Evolutionary conservation across 768 basidiomycete genomes (phyloP), one percentile per base, ranked within the genome.

Genomic region (Daedaleopsis sinensis): DNA sequence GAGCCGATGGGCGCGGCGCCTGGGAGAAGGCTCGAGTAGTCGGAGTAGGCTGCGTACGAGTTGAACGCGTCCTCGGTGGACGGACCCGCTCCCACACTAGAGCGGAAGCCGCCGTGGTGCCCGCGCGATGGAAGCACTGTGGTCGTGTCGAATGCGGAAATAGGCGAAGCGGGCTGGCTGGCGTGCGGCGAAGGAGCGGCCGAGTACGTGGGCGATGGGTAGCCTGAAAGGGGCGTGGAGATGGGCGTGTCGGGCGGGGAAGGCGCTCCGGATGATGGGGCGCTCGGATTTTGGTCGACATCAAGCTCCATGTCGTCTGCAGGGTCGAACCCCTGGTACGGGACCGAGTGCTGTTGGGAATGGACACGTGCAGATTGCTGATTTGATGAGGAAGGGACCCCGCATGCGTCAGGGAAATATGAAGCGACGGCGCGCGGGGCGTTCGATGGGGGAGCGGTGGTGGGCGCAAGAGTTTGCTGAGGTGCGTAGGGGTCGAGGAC

Each of bases 301-400:
- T 91, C 90, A 21, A 91, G 80, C 66, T 92, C 90, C 90, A 93
- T 92, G 67, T 93, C 91, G 71, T 91, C 90, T 42, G 39, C 39
- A 0, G 88, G 78, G 69, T 91, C 90, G 66, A 89, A 89, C 0
- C 79, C 76, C 23, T 78, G 70, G 61, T 76, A 75, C 13, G 71
- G 65, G 39, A 48, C 63, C 42, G 38, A 65, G 68, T 62, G 61
- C 38, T 55, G 59, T 19, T 62, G 61, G 1, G 52, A 36, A 50
- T 64, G 62, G 2, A 39, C 12, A 18, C 54, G 54, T 13, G 39
- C 13, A 32, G 71, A 69, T 62, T 58, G 71, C 64, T 56, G 52
- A 21, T 19, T 49, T 16, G 49, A 49, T 10, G 48, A 27, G 9
- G 56, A 55, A 4, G 57, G 70, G 23, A 38, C 47, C 55, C 37